phyloP scores from a whole-genome alignment of 2,329 filamentous ascomycete genomes.

The Rhynchosporium graminicola region DNA sequence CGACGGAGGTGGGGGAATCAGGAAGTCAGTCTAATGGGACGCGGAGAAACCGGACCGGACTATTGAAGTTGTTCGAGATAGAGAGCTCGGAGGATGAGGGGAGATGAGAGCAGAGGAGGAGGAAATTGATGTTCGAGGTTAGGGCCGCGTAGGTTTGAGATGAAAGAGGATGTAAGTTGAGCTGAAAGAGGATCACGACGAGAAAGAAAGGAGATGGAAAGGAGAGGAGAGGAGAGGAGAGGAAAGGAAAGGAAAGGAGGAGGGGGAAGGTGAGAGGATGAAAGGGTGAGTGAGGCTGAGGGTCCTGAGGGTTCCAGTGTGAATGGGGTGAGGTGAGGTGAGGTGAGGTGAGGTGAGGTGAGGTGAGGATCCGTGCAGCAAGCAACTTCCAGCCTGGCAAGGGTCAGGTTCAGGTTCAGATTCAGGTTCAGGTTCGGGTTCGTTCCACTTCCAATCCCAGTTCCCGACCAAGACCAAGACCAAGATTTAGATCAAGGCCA shows the following conservation, averaged over 20 bases:
- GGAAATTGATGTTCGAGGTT: constrained; percentile 1
- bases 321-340: too few species aligned
- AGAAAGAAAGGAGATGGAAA: not conserved
- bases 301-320: too few species aligned
- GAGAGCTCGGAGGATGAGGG: not conserved
- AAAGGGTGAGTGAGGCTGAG: not conserved
- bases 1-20: not conserved
- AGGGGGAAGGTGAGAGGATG: not conserved
- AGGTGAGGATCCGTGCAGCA: not conserved
- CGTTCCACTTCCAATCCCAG: too few species aligned
- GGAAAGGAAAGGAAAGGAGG: not conserved
- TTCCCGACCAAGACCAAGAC: too few species aligned
- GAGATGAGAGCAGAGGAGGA: not conserved
- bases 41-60: not conserved
- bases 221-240: not conserved
- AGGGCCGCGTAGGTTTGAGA: not conserved
- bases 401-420: not conserved
- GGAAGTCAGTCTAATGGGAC: not conserved
- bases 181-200: not conserved
- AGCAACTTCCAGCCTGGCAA: not conserved
- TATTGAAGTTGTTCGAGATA: constrained; percentile 10
- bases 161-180: not conserved
- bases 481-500: too few species aligned
- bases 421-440: not conserved
- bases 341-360: constrained; percentile 1